Percentiles rank a stretch among this genome's conserved stretches.
These are phyloP conservation scores for Pythium scleroteichum DNA, from an alignment of 352 stramenopile genomes.

Conservation along the genomic window DNA sequence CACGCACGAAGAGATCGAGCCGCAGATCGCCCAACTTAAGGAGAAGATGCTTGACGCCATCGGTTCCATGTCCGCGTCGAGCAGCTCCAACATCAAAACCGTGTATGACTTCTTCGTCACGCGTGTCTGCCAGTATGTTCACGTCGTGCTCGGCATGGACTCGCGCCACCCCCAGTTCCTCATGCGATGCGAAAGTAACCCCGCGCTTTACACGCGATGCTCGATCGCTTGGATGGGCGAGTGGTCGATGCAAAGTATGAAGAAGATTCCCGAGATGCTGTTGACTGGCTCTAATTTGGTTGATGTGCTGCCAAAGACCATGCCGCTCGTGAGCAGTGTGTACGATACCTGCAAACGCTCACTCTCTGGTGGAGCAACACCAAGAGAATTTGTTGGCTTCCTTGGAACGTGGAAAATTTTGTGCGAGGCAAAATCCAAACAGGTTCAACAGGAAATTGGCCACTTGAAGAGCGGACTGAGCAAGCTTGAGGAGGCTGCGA, in stretches of 20 bases:
- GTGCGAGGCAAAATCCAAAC: slow-evolving; percentile 77
- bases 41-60: slow-evolving; percentile 89
- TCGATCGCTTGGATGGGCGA: slow-evolving; percentile 93
- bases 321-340: slow-evolving; percentile 53
- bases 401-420: slow-evolving; percentile 77
- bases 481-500: slow-evolving; percentile 91
- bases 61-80: slow-evolving; percentile 30
- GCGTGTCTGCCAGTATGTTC: slow-evolving; percentile 88
- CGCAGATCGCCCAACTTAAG: slow-evolving; percentile 87
- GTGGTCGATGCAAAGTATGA: slow-evolving; percentile 81
- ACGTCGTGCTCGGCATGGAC: slow-evolving; percentile 86
- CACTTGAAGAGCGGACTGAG: slow-evolving; percentile 89
- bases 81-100: slow-evolving; percentile 65
- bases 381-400: slow-evolving; percentile 87
- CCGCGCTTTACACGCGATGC: slow-evolving; percentile 92
- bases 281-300: slow-evolving; percentile 59
- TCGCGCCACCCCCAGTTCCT: slow-evolving; percentile 71
- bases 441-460: slow-evolving; percentile 84
- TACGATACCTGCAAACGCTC: slow-evolving; percentile 63
- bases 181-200: slow-evolving; percentile 92
- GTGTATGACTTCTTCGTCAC: slow-evolving; percentile 94
- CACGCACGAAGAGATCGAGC: slow-evolving; percentile 93
- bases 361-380: slow-evolving; percentile 57
- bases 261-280: slow-evolving; percentile 72
- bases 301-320: slow-evolving; percentile 57